Percentiles rank a stretch among this genome's conserved stretches.
These are phyloP conservation scores for Diplodia intermedia DNA, from an alignment of 2,329 filamentous ascomycete genomes.

Conservation along the genomic window DNA sequence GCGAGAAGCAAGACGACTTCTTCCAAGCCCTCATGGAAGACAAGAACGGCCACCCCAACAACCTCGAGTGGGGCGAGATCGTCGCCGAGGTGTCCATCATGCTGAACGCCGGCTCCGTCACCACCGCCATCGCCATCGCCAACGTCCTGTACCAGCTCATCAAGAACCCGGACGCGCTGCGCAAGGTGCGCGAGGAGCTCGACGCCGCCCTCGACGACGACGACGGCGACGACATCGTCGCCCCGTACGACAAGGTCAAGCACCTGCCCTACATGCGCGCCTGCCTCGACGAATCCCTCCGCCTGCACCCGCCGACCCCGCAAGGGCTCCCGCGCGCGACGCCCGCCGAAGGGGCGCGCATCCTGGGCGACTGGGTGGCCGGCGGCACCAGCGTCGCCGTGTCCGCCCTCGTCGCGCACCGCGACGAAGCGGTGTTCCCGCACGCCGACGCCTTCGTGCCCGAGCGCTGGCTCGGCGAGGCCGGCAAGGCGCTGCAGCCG, in stretches of 20 bases:
- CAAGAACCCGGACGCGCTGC: conserved; percentile 41
- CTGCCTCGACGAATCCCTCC: conserved; percentile 45
- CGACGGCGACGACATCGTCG: conserved; percentile 32
- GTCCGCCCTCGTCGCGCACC: conserved; percentile 48
- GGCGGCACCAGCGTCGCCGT: conserved; percentile 48
- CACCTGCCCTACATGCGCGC: conserved; percentile 41
- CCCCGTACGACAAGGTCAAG: conserved; percentile 37
- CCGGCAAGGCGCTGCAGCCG: conserved; percentile 37
- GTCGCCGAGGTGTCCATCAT: conserved; percentile 22
- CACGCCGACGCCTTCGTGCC: conserved; percentile 56
- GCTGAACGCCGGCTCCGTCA: conserved; percentile 46
- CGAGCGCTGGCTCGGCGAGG: conserved; percentile 55
- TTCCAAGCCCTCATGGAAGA: conserved; percentile 30
- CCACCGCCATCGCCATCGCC: conserved; percentile 45
- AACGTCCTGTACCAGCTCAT: conserved; percentile 50
- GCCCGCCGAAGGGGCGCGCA: conserved; percentile 35
- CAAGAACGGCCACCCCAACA: conserved; percentile 15
- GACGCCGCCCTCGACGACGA: conserved; percentile 31
- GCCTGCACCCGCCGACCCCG: conserved; percentile 36
- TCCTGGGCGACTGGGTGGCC: conserved; percentile 43
- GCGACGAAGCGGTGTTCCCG: conserved; percentile 60
- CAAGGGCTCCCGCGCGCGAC: conserved; percentile 42
- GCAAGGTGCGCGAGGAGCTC: conserved; percentile 38
- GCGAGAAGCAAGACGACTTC: conserved; percentile 30
- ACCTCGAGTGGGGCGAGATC: conserved; percentile 25